Base-by-base conservation (phyloP, 2,329 filamentous ascomycete species). In the Botrytis elliptica region DNA sequence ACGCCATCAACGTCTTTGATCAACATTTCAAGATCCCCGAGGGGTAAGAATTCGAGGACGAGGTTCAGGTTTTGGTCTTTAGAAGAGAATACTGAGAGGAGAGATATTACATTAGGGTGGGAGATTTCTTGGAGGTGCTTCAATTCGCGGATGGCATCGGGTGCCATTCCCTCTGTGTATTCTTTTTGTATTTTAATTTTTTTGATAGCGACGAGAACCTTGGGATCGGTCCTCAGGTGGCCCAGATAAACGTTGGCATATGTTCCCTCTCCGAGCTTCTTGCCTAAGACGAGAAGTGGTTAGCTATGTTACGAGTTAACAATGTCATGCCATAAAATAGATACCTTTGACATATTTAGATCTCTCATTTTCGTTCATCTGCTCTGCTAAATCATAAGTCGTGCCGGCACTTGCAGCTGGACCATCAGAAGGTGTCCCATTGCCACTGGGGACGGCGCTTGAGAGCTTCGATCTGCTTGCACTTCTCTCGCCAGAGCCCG, bases 41-140 rank as follows among this genome's bases (percentile, higher is more conserved):
- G 89, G 0, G 95, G 95, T 6, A 98, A 88, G 83, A 92, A 97
- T 83, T 99, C 96, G 78, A 99, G 90, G 38, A 99, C 96, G 14
- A 99, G 89, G 81, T 97, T 97, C 77, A 99, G 90, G 81, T 98
- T 98, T 83, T 98, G 94, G 83, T 97, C 93, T 81, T 98, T 98
- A 75, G 94, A 96, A 71, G 92, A 94, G 87, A 98, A 99, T 77
- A 98, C 95, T 79, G 93, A 92, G 80, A 95, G 90, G 10, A 99
- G 89, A 22, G 91, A 92, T 83, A 99, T 97, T 83, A 99, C 96
- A 84, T 98, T 98, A 9, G 95, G 93, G 83, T 99, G 96, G 33
- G 90, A 91, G 42, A 99, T 90, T 84, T 99, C 96, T 82, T 97
- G 95, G 3, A 99, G 89, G 82, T 95, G 95, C 82, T 97, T 97